These are phyloP conservation scores for Puccinia brachypodii DNA, from an alignment of 1,284 basidiomycete genomes.

Conservation along the genomic window DNA sequence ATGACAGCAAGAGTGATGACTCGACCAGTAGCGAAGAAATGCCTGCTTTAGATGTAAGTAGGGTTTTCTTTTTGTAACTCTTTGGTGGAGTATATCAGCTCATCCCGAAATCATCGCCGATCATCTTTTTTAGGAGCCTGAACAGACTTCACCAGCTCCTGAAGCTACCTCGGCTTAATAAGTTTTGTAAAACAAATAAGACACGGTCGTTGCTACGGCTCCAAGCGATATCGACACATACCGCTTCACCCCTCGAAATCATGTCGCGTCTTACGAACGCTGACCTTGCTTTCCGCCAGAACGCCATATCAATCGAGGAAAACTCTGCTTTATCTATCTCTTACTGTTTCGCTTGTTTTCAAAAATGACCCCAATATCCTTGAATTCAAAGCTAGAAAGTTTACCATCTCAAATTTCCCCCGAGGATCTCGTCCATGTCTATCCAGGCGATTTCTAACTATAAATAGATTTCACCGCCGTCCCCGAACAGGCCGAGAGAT, in stretches of 20 bases:
- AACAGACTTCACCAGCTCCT: conserved; percentile 8
- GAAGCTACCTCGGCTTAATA: not conserved
- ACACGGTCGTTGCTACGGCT: not conserved
- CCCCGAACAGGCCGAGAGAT: too few relatives aligned
- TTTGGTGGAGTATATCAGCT: not conserved
- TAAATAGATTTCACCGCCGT: too few relatives aligned
- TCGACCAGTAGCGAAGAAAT: conserved; percentile 39
- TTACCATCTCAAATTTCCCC: not conserved
- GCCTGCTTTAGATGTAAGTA: conserved; percentile 26
- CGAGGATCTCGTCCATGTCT: not conserved
- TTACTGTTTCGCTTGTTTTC: not conserved
- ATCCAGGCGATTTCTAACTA: too few relatives aligned
- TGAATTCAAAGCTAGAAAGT: not conserved
- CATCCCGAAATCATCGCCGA: not conserved
- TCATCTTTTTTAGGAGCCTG: not conserved
- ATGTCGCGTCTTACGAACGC: not conserved
- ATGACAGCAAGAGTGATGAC: conserved; percentile 25
- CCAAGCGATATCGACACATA: not conserved
- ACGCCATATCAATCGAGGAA: not conserved
- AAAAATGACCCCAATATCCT: not conserved
- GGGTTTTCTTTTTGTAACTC: not conserved
- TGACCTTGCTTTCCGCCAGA: not conserved
- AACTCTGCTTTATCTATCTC: not conserved
- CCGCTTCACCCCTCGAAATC: not conserved
- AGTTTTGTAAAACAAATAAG: not conserved